Conservation (phyloP, 2,329 filamentous ascomycete genomes). For the Colletotrichum sp. region DNA sequence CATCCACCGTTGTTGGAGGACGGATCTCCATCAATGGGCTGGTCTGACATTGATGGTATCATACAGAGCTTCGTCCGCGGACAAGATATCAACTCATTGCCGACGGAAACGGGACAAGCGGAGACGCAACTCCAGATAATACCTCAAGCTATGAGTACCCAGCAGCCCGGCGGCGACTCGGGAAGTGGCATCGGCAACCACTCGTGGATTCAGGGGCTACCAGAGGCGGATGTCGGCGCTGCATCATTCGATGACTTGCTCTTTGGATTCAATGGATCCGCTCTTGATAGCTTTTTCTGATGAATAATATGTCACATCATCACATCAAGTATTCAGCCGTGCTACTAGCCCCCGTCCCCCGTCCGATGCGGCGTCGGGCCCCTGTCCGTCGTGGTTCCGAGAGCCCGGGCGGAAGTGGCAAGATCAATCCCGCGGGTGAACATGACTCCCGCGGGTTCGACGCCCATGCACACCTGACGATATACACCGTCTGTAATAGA, state of each 20-base stretch:
- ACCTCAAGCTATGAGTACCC: background rate
- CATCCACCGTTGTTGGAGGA: background rate
- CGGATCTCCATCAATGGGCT: slow-evolving; percentile 22
- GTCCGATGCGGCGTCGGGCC: background rate
- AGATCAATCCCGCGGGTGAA: background rate
- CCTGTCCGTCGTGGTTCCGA: background rate
- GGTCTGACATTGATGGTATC: slow-evolving; percentile 39
- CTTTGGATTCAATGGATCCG: slow-evolving; percentile 35
- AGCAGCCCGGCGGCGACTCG: background rate
- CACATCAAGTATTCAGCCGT: background rate
- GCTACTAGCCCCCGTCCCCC: background rate
- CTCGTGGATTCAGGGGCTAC: background rate
- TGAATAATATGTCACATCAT: background rate
- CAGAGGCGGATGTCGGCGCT: slow-evolving; percentile 3
- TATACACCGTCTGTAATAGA: background rate
- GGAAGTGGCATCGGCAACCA: background rate
- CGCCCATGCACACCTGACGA: background rate
- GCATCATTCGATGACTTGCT: slow-evolving; percentile 31
- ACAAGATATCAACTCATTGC: slow-evolving; percentile 10
- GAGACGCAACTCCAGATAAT: background rate
- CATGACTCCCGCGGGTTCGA: background rate
- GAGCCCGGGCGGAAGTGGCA: background rate
- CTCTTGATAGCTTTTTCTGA: slow-evolving; percentile 28
- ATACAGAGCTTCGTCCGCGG: slow-evolving; percentile 38
- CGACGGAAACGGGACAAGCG: background rate